phyloP scores from a whole-genome alignment of 225 moss, liverwort and hornwort genomes.

The Rhytidiadelphus loreus region DNA sequence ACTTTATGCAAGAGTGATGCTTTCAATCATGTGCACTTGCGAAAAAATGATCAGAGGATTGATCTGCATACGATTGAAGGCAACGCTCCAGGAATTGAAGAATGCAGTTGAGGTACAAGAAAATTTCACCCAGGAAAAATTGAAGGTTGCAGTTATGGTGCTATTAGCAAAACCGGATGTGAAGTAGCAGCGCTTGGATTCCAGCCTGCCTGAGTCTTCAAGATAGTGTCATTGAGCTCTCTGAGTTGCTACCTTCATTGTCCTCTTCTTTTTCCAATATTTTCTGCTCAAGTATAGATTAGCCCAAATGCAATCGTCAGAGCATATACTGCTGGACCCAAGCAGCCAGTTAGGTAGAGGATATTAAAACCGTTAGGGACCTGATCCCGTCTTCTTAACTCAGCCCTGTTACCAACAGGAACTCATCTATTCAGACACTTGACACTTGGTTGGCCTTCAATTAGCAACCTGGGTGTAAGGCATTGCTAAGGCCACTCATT shows the following conservation, averaged over 20 bases:
- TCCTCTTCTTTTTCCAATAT: slow-evolving; percentile 27
- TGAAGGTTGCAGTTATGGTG: not conserved
- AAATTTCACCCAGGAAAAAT: not conserved
- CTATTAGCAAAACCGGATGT: not conserved
- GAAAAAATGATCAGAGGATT: not conserved
- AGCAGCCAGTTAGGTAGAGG: not conserved
- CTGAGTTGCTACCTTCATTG: not conserved
- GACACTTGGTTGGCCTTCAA: not conserved
- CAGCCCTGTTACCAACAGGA: not conserved
- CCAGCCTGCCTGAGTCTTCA: not conserved
- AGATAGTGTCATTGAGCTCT: not conserved
- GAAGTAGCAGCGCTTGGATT: not conserved
- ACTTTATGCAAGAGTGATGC: not conserved
- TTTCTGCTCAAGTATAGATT: slow-evolving; percentile 13
- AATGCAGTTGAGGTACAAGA: too few species aligned
- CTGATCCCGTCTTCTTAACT: not conserved
- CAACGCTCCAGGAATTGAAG: not conserved
- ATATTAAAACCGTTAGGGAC: not conserved
- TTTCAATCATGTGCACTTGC: not conserved
- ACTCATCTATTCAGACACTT: not conserved
- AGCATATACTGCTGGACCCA: not conserved
- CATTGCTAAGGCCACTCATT: not conserved
- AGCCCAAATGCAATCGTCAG: not conserved
- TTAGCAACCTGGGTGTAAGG: not conserved
- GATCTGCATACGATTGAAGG: not conserved